Evolutionary conservation across 2,329 filamentous ascomycete species (phyloP).

Genomic region (Fusarium cicatricum): DNA sequence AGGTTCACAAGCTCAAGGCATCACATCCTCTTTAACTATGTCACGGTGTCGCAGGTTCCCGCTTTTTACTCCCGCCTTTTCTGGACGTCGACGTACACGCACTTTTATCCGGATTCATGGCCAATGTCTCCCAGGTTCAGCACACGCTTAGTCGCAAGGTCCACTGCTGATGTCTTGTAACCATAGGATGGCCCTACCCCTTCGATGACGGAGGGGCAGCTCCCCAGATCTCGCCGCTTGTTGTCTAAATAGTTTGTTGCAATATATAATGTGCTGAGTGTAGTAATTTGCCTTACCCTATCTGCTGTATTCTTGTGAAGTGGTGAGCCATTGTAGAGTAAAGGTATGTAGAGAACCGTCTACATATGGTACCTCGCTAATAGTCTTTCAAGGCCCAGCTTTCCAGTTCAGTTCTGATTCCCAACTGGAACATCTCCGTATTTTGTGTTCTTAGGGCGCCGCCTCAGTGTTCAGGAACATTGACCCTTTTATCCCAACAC

Average conservation of each 20-base stretch:
- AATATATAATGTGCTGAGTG: constrained; percentile 31
- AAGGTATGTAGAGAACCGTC: background rate
- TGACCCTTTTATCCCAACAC: too few species aligned
- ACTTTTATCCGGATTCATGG: constrained; percentile 22
- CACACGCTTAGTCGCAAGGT: constrained; percentile 40
- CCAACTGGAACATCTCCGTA: too few species aligned
- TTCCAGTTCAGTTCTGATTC: too few species aligned
- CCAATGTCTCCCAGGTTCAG: constrained; percentile 39
- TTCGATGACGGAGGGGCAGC: constrained; percentile 25
- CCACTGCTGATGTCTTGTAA: constrained; percentile 43
- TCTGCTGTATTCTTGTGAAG: constrained; percentile 8
- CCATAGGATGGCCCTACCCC: constrained; percentile 42
- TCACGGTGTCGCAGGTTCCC: constrained; percentile 41
- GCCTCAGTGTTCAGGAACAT: too few species aligned
- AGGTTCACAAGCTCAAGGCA: constrained; percentile 26
- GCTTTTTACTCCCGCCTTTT: constrained; percentile 16
- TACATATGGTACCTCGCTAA: constrained; percentile 8
- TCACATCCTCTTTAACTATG: constrained; percentile 36
- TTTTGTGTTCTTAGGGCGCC: too few species aligned
- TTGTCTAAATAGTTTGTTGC: constrained; percentile 34
- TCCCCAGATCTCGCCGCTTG: constrained; percentile 29
- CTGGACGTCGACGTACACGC: constrained; percentile 25
- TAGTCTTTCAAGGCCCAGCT: background rate
- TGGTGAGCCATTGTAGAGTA: background rate
- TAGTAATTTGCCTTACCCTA: background rate